Evolutionary conservation across 495 filamentous ascomycete genomes (phyloP).

Genomic region (Podospora conica): DNA sequence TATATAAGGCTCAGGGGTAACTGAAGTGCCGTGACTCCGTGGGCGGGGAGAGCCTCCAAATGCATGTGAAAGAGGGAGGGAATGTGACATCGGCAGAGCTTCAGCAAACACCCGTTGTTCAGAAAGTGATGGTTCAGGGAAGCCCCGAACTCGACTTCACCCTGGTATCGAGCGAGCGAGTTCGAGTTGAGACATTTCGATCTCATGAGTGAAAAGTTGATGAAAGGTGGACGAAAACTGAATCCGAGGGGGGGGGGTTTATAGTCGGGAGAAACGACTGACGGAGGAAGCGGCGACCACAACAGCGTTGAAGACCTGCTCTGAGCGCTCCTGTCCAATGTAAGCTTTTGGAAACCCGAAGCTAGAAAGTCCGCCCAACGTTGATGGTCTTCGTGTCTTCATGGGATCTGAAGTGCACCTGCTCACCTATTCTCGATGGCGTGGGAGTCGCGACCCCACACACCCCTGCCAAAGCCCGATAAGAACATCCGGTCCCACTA

Average conservation of each 20-base stretch:
- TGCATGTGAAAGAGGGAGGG: background rate
- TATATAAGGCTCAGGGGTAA: background rate
- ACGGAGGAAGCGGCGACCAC: background rate
- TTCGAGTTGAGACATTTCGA: background rate
- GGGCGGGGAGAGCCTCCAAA: background rate
- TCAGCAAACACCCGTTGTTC: background rate
- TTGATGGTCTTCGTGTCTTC: background rate
- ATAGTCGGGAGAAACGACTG: background rate
- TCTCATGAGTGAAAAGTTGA: background rate
- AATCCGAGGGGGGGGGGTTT: background rate
- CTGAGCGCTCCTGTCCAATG: background rate
- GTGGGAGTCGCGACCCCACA: background rate
- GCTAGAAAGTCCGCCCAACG: background rate
- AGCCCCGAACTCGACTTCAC: background rate
- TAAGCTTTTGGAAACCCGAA: background rate
- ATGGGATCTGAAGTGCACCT: background rate
- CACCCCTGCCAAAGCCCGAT: background rate
- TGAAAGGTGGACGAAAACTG: background rate
- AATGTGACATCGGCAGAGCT: background rate
- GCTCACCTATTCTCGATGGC: too few species aligned
- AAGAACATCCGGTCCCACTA: background rate
- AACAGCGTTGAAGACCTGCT: background rate
- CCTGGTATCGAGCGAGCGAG: background rate
- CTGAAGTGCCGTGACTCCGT: background rate
- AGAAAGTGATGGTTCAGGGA: background rate